Evolutionary conservation across 345 rosid species (phyloP), one percentile per base, ranked within the genome.

Genomic region (Linum lewisii): DNA sequence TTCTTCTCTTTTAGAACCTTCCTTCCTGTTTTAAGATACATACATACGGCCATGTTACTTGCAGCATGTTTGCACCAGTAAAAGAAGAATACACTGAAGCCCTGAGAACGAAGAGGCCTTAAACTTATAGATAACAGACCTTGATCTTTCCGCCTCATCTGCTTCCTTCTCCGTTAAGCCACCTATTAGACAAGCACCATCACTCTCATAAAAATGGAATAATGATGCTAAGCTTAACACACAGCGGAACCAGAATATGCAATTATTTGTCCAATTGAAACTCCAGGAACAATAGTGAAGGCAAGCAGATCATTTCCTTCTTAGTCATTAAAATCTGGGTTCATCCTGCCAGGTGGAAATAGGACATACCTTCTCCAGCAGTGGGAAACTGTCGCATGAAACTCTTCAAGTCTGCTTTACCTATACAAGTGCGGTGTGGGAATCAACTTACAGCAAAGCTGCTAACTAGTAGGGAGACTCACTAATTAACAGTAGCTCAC

Each of bases 371-470:
- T 75, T 73, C 77, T 54, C 82, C 62, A 74, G 77, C 66, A 58
- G 74, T 61, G 57, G 94, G 94, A 69, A 93, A 80, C 57, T 89
- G 95, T 62, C 60, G 77, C 61, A 93, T 76, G 75, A 93, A 93
- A 79, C 96, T 87, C 74, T 79, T 69, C 81, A 89, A 71, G 77
- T 89, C 85, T 66, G 95, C 72, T 77, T 84, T 81, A 73, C 86
- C 95, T 89, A 61, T 57, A 67, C 38, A 72, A 34, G 37, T 24
- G 60, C 3, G 58, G 54, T 8, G 14, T 63, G 24, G 29, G 24
- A 44, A 24, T 68, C 54, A 66, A 45, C 36, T 54, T 13, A 16
- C 25, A 59, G 58, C 50, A 61, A 3, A 54, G 62, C 29, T 21
- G 11, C n/a, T 63, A 25, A 20, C 29, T 51, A 14, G 16, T 5